Evolutionary conservation across 1,139 yeast species (phyloP), one percentile per base, ranked within the genome.

Genomic region (Magnusiomyces starmeri): DNA sequence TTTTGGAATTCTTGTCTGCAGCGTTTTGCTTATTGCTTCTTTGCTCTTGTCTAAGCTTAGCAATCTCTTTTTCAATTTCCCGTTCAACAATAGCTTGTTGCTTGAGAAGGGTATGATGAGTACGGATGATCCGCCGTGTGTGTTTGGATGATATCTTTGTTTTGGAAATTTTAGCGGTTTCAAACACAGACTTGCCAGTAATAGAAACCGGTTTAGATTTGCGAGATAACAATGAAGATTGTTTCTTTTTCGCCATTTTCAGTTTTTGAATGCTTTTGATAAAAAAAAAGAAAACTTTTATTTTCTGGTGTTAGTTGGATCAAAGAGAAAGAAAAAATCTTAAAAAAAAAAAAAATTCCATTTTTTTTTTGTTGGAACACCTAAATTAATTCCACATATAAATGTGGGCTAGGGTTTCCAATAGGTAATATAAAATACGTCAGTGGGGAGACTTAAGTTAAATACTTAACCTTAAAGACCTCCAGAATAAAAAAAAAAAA

Each of bases 21-120:
- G 18, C 37, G n/a, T 2, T 43, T 44, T 21, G 44, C 41, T 16
- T 25, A 40, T 43, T 43, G 39, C 20, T 37, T n/a, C 22, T 34
- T 39, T 20, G 4, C 9, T 29, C 41, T 43, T 24, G 35, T n/a
- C n/a, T n/a, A n/a, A n/a, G n/a, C n/a, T n/a, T n/a, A 27, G 21
- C 29, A 32, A 54, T 49, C 34, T 43, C 55, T 34, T 46, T 21
- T 18, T 50, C 52, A n/a, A 51, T 46, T 46, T 51, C 51, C 2
- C 39, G 24, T 26, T 57, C 59, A 14, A 67, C 52, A n/a, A 48
- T 51, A 1, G 68, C 60, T 48, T 62, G 57, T 12, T 55, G 55
- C 50, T 70, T 70, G 39, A 69, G 58, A 14, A 70, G 59, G 1
- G 62, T 64, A 51, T 70, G 74, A 48, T 67, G 70, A 27, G 56